Evolutionary conservation across 2,329 filamentous ascomycete species (phyloP), one percentile per base, ranked within the genome.

Genomic region (Fusarium foetens): DNA sequence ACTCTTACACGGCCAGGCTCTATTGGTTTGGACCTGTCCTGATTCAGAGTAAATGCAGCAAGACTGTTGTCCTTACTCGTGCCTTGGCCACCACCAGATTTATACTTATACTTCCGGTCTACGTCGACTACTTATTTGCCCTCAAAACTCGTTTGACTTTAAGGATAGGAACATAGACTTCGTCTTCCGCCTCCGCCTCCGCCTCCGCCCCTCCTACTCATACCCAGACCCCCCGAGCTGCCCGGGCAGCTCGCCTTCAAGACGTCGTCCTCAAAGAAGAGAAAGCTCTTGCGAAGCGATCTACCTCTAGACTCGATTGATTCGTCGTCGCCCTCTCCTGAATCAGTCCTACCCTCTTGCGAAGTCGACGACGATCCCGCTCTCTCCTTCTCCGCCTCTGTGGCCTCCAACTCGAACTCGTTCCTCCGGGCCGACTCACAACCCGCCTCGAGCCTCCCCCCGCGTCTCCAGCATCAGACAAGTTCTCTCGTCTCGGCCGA

Each of bases 241-340:
- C 88, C 77, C 76, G 81, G 81, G 89, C 89, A 91, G 90, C 90
- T 91, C 90, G 83, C 86, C 81, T 85, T 88, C 90, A 92, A 87
- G 83, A 92, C 90, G 90, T 91, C 89, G 89, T 91, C 89, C 85
- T 86, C 84, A 87, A 92, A 91, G 89, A 92, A 91, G 89, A 87
- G 89, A 86, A 91, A 89, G 87, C 87, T 91, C 78, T 85, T 83
- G 79, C 86, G 84, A 75, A 80, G 81, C 79, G 83, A 86, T 79
- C 78, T 81, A 68, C 43, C 61, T 48, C 78, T 81, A 70, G 80
- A 81, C 75, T 80, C 76, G 58, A 72, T 78, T 70, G 78, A 81
- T 71, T 79, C 80, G 64, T 75, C 79, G n/a, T 81, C 80, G 48
- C 81, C 79, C 27, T 81, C 80, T 49, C 81, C 84, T 67, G 86